phyloP scores from a whole-genome alignment of 2,329 filamentous ascomycete species.

The Aspergillus ustus region DNA sequence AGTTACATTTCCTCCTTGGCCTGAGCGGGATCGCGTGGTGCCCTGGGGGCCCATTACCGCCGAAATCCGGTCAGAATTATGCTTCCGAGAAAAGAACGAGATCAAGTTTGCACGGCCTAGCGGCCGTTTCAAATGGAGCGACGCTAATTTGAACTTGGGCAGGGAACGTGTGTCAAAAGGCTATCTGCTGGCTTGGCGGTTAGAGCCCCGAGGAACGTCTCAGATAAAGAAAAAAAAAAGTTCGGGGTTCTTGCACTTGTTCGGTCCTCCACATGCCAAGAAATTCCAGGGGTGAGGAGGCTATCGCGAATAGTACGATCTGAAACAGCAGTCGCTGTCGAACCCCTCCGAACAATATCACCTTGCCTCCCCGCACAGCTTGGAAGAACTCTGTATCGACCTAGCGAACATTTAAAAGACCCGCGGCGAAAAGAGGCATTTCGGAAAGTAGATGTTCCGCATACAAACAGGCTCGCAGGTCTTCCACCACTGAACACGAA shows the following conservation, averaged over 20 bases:
- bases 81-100: neutral
- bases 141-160: neutral
- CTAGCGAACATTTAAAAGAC: neutral
- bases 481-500: neutral
- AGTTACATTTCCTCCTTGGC: neutral
- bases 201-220: neutral
- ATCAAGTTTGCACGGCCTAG: neutral
- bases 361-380: too few species aligned
- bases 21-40: neutral
- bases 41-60: neutral
- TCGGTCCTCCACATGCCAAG: neutral
- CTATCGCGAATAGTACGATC: neutral
- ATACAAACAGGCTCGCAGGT: neutral
- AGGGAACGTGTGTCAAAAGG: neutral
- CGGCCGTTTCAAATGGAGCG: neutral
- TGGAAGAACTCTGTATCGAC: neutral
- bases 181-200: neutral
- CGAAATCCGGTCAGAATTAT: neutral
- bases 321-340: neutral
- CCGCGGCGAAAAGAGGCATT: constrained; percentile 2
- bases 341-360: too few species aligned
- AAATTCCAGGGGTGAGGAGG: neutral
- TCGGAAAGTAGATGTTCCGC: neutral
- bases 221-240: neutral
- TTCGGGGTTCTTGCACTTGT: neutral